A percentile compares a stretch with the other conserved stretches of the same genome.
These are phyloP conservation scores for Dovyalis caffra DNA, from an alignment of 345 rosid genomes.

Conservation along the genomic window DNA sequence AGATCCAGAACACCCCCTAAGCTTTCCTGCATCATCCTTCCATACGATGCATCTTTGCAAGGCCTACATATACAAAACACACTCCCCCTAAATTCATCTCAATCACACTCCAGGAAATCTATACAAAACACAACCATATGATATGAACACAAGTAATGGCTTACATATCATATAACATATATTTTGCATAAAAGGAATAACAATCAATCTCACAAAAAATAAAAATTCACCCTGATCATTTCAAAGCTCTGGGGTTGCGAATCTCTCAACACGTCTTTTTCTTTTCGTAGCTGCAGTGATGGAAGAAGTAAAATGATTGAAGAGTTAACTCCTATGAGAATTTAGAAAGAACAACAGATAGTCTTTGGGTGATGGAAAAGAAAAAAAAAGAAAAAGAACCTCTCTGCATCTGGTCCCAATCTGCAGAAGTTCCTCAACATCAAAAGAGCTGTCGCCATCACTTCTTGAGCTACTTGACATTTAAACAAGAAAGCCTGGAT, in stretches of 20 bases:
- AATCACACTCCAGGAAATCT: neutral
- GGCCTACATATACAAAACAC: no score
- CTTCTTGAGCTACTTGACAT: constrained; percentile 53
- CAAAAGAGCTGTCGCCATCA: constrained; percentile 35
- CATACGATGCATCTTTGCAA: neutral
- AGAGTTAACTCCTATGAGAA: neutral
- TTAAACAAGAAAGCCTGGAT: neutral
- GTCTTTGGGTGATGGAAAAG: neutral
- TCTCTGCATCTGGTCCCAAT: constrained; percentile 55
- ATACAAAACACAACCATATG: neutral
- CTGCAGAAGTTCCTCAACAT: constrained; percentile 54
- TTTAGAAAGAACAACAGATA: neutral
- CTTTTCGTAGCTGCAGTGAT: constrained; percentile 62
- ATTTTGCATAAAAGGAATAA: neutral
- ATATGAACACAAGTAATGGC: neutral
- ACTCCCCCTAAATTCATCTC: neutral
- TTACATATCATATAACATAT: neutral
- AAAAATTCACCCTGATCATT: constrained; percentile 56
- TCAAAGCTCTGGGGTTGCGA: constrained; percentile 70
- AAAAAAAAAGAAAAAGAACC: no score
- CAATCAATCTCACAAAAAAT: neutral
- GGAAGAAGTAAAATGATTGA: constrained; percentile 6
- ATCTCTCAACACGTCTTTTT: constrained; percentile 64
- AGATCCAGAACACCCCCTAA: neutral
- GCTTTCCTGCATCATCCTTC: neutral